Percentiles rank a stretch among this genome's conserved stretches.
Evolutionary conservation across 805 yeast species (phyloP).

Genomic region (Metschnikowia proteae): DNA sequence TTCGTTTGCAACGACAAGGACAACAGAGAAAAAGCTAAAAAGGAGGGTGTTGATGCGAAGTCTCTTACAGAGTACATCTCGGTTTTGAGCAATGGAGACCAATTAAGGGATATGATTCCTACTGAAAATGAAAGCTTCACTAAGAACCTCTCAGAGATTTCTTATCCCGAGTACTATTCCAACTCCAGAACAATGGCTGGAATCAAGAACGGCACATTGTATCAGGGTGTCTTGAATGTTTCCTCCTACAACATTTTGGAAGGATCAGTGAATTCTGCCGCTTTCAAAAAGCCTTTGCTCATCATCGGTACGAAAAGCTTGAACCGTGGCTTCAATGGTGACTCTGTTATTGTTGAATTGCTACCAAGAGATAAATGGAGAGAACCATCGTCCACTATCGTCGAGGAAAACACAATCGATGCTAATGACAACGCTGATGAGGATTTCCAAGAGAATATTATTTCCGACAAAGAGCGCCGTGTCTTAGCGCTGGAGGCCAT

Average conservation of each 20-base stretch:
- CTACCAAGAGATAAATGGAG: conserved; percentile 86
- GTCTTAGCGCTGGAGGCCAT: conserved; percentile 75
- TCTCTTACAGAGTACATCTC: conserved; percentile 69
- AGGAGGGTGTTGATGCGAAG: conserved; percentile 51
- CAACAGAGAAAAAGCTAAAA: conserved; percentile 54
- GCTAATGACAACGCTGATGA: conserved; percentile 58
- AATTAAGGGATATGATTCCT: conserved; percentile 76
- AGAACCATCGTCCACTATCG: conserved; percentile 71
- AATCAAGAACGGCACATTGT: conserved; percentile 76
- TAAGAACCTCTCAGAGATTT: conserved; percentile 43
- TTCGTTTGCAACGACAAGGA: conserved; percentile 75
- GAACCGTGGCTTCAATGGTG: conserved; percentile 91
- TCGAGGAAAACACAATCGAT: conserved; percentile 69
- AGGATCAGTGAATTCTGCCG: conserved; percentile 70
- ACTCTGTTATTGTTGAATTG: conserved; percentile 84
- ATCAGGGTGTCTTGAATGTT: conserved; percentile 78
- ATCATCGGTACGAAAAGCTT: conserved; percentile 78
- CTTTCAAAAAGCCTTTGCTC: conserved; percentile 77
- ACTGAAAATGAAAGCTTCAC: conserved; percentile 42
- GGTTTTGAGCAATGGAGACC: conserved; percentile 65
- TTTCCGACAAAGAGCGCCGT: conserved; percentile 68
- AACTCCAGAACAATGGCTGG: conserved; percentile 89
- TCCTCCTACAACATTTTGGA: conserved; percentile 86
- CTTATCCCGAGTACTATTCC: conserved; percentile 74
- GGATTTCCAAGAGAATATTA: conserved; percentile 46